Conservation (phyloP, 495 filamentous ascomycete genomes). For the Glutinoglossum americanum region DNA sequence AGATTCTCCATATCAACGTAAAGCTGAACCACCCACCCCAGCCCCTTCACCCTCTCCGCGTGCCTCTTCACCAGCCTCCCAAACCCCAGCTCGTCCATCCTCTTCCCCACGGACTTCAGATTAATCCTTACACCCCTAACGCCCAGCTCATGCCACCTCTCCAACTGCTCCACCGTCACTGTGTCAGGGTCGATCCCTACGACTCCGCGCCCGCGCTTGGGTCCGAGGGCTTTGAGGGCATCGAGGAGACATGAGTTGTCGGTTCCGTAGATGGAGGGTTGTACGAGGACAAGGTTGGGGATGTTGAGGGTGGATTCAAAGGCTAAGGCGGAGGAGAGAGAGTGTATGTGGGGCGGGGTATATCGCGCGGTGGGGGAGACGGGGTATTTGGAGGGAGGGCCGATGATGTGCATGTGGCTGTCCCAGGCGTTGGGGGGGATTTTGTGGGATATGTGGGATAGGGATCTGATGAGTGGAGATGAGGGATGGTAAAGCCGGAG, state of each 20-base stretch:
- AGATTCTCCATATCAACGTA: slow-evolving; percentile 24
- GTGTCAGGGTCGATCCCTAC: slow-evolving; percentile 11
- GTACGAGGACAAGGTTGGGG: slow-evolving; percentile 26
- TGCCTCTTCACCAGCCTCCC: slow-evolving; percentile 20
- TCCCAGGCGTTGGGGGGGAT: slow-evolving; percentile 25
- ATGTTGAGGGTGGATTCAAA: slow-evolving; percentile 22
- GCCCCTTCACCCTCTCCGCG: slow-evolving; percentile 21
- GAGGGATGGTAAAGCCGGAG: too few species aligned
- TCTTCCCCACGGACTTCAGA: slow-evolving; percentile 23
- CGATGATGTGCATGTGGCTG: slow-evolving; percentile 32
- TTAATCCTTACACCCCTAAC: slow-evolving; percentile 31
- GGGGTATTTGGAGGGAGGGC: slow-evolving; percentile 19
- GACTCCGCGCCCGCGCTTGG: too few species aligned
- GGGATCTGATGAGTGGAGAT: too few species aligned
- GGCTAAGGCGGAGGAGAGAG: slow-evolving; percentile 18
- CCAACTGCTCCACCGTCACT: slow-evolving; percentile 29
- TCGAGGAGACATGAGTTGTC: slow-evolving; percentile 32
- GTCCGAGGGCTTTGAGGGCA: slow-evolving; percentile 19
- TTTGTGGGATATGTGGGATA: slow-evolving; percentile 4
- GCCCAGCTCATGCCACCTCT: slow-evolving; percentile 25
- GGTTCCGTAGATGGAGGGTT: slow-evolving; percentile 28
- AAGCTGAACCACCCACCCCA: slow-evolving; percentile 28
- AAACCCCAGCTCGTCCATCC: slow-evolving; percentile 16
- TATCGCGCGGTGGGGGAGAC: slow-evolving; percentile 19
- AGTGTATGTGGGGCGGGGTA: slow-evolving; percentile 19